Conservation (phyloP, 768 basidiomycete species). For the Lactarius trivialis region DNA sequence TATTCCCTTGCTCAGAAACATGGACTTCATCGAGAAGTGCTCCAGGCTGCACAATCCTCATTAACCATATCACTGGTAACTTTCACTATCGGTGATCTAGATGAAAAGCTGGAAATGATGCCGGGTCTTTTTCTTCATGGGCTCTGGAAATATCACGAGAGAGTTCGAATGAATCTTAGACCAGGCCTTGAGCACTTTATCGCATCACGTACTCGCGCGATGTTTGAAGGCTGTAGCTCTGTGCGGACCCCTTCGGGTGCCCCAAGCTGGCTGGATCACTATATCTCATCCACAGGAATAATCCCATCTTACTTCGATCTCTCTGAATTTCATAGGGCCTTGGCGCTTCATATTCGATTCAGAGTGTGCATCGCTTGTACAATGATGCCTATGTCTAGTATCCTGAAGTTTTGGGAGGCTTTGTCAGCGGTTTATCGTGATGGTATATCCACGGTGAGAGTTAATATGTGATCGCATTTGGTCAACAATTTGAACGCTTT, state of each 20-base stretch:
- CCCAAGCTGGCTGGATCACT: neutral
- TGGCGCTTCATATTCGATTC: neutral
- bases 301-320: neutral
- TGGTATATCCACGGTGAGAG: neutral
- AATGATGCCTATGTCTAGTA: neutral
- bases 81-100: neutral
- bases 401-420: neutral
- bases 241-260: neutral
- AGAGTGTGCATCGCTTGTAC: neutral
- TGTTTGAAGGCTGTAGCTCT: neutral
- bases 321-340: neutral
- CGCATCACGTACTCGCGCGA: neutral
- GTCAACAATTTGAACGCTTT: too few relatives aligned
- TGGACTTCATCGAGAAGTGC: constrained; percentile 2
- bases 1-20: constrained; percentile 7
- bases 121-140: neutral
- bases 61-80: neutral
- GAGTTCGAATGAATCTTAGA: neutral
- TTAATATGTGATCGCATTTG: neutral
- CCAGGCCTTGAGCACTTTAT: neutral
- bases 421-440: neutral
- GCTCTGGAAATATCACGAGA: too few relatives aligned
- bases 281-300: neutral
- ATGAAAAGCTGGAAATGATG: neutral
- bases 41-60: constrained; percentile 1